Conservation (phyloP, 371 early-diverging fungal species). For the Mucor ambiguus region DNA sequence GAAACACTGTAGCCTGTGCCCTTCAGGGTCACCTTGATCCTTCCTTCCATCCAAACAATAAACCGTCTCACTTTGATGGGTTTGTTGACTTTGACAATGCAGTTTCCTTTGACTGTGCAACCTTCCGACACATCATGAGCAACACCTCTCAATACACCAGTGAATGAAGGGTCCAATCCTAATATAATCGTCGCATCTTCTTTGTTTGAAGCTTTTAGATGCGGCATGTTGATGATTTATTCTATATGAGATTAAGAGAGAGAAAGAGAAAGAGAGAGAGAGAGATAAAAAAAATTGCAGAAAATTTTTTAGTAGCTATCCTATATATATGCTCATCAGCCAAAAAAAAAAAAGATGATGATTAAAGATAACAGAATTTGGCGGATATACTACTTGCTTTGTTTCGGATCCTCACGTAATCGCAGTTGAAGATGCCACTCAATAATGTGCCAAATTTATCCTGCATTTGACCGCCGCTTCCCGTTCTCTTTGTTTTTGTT, state of each 20-base stretch:
- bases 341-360: slow-evolving; percentile 20
- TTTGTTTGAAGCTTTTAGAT: slow-evolving; percentile 30
- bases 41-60: slow-evolving; percentile 47
- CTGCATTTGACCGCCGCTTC: slow-evolving; percentile 7
- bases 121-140: slow-evolving; percentile 54
- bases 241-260: background rate
- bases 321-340: background rate
- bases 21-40: slow-evolving; percentile 43
- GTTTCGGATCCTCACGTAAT: slow-evolving; percentile 32
- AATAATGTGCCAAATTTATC: background rate
- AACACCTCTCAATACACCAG: slow-evolving; percentile 46
- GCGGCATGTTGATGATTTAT: slow-evolving; percentile 17
- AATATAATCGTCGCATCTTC: slow-evolving; percentile 42
- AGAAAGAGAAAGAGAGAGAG: too few relatives aligned
- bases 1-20: slow-evolving; percentile 29
- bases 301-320: background rate
- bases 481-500: background rate
- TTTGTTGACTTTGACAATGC: slow-evolving; percentile 35
- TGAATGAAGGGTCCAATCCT: slow-evolving; percentile 44
- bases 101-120: slow-evolving; percentile 42
- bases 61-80: slow-evolving; percentile 47
- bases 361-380: slow-evolving; percentile 22
- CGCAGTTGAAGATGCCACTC: background rate
- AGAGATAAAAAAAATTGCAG: background rate
- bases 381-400: background rate